Base-by-base conservation (phyloP, 805 yeast genomes). In the Kuraishia molischiana region DNA sequence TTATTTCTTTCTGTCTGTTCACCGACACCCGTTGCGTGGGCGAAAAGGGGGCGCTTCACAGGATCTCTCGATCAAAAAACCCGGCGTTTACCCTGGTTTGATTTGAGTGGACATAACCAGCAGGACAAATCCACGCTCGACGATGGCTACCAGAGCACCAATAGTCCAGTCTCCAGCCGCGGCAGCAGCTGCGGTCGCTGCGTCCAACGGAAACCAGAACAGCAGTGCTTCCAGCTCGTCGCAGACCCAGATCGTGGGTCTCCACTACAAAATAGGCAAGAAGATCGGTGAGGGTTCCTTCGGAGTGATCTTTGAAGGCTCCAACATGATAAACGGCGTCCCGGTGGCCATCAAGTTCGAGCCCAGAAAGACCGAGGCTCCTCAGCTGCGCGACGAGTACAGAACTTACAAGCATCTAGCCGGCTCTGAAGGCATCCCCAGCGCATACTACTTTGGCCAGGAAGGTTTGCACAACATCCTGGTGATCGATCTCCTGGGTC, bases 211-310 rank as follows among this genome's bases (percentile, higher is more conserved):
- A 29, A 14, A 19, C 35, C 31, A 28, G 17, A 9, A 28, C 13
- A 28, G 17, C 17, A 14, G 11, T 22, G 35, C 49, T 3, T 37
- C 49, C 9, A 39, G 44, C 3, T 41, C 50, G 15, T 32, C 44
- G 29, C 68, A 66, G 39, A 59, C 66, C 41, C 77, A 75, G 57
- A 76, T 81, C 30, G 96, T 92, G 34, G 98, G 98, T 19, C 78
- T 90, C 43, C 98, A 92, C 66, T 92, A 89, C 64, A 83, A 87
- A 50, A 92, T 92, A 40, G 98, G 97, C 41, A 90, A 89, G 60
- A 92, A 92, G 64, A 89, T 92, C 44, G 98, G 98, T 41, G 97
- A 92, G 62, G 98, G 98, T 32, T 90, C 97, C 3, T 92, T 92
- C 59, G 98, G 98, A 40, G 95, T 92, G 38, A 82, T 92, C 42